A percentile compares a stretch with the other conserved stretches of the same genome.
phyloP scores from a whole-genome alignment of 768 basidiomycete genomes.

The Antrodiella citrinella region DNA sequence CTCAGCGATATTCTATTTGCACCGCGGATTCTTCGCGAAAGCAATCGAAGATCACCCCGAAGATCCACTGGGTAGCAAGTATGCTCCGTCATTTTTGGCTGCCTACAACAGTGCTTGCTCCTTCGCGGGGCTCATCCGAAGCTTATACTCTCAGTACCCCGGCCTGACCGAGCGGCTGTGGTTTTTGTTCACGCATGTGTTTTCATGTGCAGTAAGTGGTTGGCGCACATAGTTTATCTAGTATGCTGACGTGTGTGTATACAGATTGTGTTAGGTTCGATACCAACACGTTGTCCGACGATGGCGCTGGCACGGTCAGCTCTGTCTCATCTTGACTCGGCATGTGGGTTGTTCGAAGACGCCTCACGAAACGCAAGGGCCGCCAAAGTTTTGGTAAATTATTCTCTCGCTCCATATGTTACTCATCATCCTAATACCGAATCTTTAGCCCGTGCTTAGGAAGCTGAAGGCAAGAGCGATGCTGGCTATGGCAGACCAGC shows the following conservation, averaged over 20 bases:
- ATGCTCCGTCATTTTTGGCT: slow-evolving; percentile 57
- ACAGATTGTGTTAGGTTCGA: slow-evolving; percentile 64
- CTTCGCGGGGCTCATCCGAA: slow-evolving; percentile 58
- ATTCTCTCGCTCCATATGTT: too few species aligned
- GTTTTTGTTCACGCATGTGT: slow-evolving; percentile 68
- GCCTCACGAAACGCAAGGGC: slow-evolving; percentile 47
- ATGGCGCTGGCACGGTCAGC: slow-evolving; percentile 63
- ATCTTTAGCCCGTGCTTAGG: slow-evolving; percentile 47
- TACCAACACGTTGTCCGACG: slow-evolving; percentile 50
- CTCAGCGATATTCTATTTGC: slow-evolving; percentile 63
- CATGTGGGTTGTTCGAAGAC: slow-evolving; percentile 46
- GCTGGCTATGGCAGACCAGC: slow-evolving; percentile 26
- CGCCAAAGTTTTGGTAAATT: slow-evolving; percentile 52
- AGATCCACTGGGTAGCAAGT: slow-evolving; percentile 66
- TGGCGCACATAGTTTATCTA: background rate
- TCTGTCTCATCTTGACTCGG: slow-evolving; percentile 58
- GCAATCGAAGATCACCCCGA: slow-evolving; percentile 53
- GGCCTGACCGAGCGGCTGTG: slow-evolving; percentile 62
- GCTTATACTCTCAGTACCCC: slow-evolving; percentile 58
- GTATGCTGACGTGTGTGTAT: background rate
- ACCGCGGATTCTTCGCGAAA: slow-evolving; percentile 67
- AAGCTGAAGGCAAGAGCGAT: slow-evolving; percentile 46
- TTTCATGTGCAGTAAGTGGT: slow-evolving; percentile 51
- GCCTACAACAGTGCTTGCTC: slow-evolving; percentile 64
- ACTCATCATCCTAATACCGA: background rate